phyloP scores from a whole-genome alignment of 768 basidiomycete species.

The Lactarius deliciosus region DNA sequence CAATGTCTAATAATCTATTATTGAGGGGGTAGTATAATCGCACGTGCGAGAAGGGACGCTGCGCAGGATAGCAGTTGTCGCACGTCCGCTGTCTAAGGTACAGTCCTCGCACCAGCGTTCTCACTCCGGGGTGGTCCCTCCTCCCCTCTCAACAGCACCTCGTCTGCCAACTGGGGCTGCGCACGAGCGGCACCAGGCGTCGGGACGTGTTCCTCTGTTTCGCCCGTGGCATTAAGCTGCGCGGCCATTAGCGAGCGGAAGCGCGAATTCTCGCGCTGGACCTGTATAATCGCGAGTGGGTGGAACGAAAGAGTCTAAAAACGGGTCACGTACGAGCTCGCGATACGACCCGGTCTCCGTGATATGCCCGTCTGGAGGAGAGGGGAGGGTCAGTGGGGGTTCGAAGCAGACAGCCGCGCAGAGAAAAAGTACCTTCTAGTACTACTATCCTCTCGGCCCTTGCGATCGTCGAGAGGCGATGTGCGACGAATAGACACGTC shows the following conservation, averaged over 20 bases:
- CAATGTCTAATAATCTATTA: too few relatives aligned
- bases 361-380: slow-evolving; percentile 61
- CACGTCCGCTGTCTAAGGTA: not conserved
- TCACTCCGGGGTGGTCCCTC: not conserved
- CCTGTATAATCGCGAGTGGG: slow-evolving; percentile 39
- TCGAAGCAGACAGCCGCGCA: not conserved
- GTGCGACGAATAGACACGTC: slow-evolving; percentile 87
- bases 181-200: not conserved
- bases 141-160: not conserved
- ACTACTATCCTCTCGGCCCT: slow-evolving; percentile 89
- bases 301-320: not conserved
- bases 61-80: too few relatives aligned
- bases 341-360: slow-evolving; percentile 81
- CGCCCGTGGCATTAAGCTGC: slow-evolving; percentile 59
- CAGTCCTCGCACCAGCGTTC: not conserved
- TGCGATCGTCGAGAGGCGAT: slow-evolving; percentile 87
- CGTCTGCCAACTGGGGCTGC: not conserved
- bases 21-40: too few relatives aligned
- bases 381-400: not conserved
- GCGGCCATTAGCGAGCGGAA: slow-evolving; percentile 90
- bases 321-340: slow-evolving; percentile 51
- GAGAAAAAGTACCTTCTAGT: slow-evolving; percentile 61
- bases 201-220: not conserved
- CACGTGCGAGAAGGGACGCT: too few relatives aligned
- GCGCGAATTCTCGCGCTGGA: slow-evolving; percentile 66